phyloP scores from a whole-genome alignment of 1,284 basidiomycete species.

The Melampsora larici-populina region DNA sequence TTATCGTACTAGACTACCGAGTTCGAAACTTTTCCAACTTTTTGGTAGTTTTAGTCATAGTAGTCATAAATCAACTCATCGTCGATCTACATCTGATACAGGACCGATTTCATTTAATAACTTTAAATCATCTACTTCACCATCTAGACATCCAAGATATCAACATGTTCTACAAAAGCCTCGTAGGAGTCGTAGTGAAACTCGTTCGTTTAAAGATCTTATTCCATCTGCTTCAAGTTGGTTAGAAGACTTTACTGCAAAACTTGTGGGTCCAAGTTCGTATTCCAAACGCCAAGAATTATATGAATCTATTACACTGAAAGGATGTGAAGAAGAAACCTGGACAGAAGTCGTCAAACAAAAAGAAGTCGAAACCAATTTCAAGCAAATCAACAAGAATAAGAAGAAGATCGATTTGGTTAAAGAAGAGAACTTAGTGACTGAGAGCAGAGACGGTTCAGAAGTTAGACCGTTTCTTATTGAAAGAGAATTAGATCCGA shows the following conservation, averaged over 20 bases:
- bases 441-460: neutral
- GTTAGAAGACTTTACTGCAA: neutral
- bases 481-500: neutral
- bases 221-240: neutral
- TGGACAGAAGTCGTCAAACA: neutral
- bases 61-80: neutral
- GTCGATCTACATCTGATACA: neutral
- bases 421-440: neutral
- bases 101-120: neutral
- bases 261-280: too few relatives aligned
- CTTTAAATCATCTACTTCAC: neutral
- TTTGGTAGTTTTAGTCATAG: neutral
- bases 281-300: neutral
- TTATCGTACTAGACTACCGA: neutral
- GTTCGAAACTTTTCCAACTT: neutral
- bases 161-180: neutral
- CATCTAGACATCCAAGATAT: neutral
- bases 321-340: neutral
- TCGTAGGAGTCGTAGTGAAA: neutral
- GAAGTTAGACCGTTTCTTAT: neutral
- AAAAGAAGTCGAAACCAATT: neutral
- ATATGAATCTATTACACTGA: neutral
- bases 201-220: neutral
- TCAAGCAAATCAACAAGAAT: neutral
- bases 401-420: too few relatives aligned